Evolutionary conservation across 108 stramenopile genomes (phyloP).

Genomic region (Cyclotella atomus): DNA sequence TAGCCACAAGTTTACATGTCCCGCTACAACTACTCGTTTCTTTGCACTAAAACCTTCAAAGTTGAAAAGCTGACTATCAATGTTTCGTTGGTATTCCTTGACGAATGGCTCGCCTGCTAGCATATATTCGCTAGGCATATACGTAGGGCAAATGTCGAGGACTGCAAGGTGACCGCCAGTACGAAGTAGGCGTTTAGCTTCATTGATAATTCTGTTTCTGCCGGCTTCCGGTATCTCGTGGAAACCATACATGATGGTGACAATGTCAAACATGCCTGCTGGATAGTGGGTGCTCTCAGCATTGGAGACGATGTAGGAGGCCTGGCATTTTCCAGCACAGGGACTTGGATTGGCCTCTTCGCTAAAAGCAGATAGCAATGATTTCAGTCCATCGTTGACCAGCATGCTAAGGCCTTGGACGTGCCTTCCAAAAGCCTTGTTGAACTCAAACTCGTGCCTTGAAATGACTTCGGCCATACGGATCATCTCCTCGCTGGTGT

Average conservation of each 20-base stretch:
- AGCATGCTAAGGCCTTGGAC: slow-evolving; percentile 15
- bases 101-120: slow-evolving; percentile 87
- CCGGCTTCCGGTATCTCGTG: slow-evolving; percentile 76
- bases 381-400: slow-evolving; percentile 15
- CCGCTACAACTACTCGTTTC: slow-evolving; percentile 46
- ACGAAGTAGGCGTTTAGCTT: slow-evolving; percentile 68
- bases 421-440: slow-evolving; percentile 25
- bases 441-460: slow-evolving; percentile 26
- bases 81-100: slow-evolving; percentile 86
- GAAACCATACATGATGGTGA: slow-evolving; percentile 67
- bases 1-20: slow-evolving; percentile 59
- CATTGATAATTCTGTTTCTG: slow-evolving; percentile 60
- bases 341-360: slow-evolving; percentile 11
- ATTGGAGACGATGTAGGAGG: slow-evolving; percentile 51
- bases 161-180: slow-evolving; percentile 72
- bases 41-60: slow-evolving; percentile 26
- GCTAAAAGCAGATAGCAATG: background rate
- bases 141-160: slow-evolving; percentile 74
- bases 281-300: slow-evolving; percentile 69
- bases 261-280: slow-evolving; percentile 50
- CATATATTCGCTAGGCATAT: slow-evolving; percentile 65
- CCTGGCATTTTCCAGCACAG: slow-evolving; percentile 10
- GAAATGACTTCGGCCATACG: slow-evolving; percentile 68
- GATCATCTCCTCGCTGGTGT: slow-evolving; percentile 85
- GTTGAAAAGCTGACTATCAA: slow-evolving; percentile 65